phyloP scores from a whole-genome alignment of 2,329 filamentous ascomycete genomes.

The Bipolaris zeicola region DNA sequence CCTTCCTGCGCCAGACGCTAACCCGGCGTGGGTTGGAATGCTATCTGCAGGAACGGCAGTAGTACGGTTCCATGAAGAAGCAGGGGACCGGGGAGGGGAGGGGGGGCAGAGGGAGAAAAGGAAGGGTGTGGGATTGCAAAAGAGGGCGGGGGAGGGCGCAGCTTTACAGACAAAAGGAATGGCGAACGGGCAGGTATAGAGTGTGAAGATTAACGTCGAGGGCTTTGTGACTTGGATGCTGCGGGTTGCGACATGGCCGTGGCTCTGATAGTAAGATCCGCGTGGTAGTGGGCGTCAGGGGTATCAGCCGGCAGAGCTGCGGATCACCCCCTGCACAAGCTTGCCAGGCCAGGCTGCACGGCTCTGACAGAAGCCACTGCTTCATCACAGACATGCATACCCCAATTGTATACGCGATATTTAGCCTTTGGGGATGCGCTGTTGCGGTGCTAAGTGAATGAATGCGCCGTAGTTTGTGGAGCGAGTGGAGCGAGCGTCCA shows the following conservation, averaged over 20 bases:
- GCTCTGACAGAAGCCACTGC: constrained; percentile 5
- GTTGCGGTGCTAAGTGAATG: too few species aligned
- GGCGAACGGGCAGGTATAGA: constrained; percentile 10
- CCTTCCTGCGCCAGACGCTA: constrained; percentile 22
- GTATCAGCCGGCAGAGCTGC: constrained; percentile 14
- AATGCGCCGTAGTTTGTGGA: not conserved
- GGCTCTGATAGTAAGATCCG: constrained; percentile 10
- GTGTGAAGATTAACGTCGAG: constrained; percentile 17
- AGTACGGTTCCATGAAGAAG: constrained; percentile 11
- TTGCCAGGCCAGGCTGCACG: constrained; percentile 2
- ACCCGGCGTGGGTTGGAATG: constrained; percentile 14
- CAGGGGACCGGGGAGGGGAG: not conserved
- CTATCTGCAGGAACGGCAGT: constrained; percentile 17
- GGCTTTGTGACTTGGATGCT: constrained; percentile 7
- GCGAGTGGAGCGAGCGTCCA: not conserved
- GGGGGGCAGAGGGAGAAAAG: not conserved
- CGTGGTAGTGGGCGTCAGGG: constrained; percentile 17
- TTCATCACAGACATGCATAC: constrained; percentile 16
- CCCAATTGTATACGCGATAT: constrained; percentile 6
- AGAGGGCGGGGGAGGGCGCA: not conserved
- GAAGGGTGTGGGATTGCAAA: not conserved
- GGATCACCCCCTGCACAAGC: constrained; percentile 12
- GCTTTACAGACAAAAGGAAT: constrained; percentile 4
- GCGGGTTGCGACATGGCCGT: constrained; percentile 16
- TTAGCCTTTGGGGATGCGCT: too few species aligned